These are phyloP conservation scores for Metschnikowia lachancei DNA, from an alignment of 805 yeast genomes.

Conservation along the genomic window DNA sequence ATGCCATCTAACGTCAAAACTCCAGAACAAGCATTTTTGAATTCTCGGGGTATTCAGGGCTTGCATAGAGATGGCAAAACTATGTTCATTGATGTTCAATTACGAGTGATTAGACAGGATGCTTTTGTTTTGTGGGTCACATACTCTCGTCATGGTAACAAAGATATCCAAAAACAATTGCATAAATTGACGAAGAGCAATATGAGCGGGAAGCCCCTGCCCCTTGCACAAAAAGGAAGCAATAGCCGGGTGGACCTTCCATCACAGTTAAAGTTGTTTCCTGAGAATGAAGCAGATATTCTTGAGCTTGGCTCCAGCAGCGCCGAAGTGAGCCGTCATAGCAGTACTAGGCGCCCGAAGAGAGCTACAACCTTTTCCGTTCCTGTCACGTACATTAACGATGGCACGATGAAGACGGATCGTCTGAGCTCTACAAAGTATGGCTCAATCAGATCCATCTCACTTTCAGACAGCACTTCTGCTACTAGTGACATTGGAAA, in stretches of 20 bases:
- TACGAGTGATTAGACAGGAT: conserved; percentile 62
- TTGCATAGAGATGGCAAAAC: conserved; percentile 65
- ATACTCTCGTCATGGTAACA: conserved; percentile 54
- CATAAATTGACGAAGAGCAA: conserved; percentile 20
- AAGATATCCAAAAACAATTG: conserved; percentile 26
- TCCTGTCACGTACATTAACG: conserved; percentile 23
- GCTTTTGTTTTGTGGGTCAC: conserved; percentile 80
- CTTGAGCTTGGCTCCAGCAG: conserved; percentile 29
- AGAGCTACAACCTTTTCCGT: conserved; percentile 28
- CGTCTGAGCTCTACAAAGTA: background rate
- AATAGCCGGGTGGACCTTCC: conserved; percentile 40
- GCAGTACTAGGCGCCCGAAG: conserved; percentile 34
- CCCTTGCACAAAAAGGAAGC: conserved; percentile 8
- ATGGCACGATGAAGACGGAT: conserved; percentile 5
- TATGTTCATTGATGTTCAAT: conserved; percentile 72
- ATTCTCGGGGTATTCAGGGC: conserved; percentile 67
- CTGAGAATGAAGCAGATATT: conserved; percentile 34
- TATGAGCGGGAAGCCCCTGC: conserved; percentile 12
- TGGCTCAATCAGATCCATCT: conserved; percentile 4
- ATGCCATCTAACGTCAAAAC: conserved; percentile 16
- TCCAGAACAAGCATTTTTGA: conserved; percentile 50
- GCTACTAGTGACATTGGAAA: conserved; percentile 10
- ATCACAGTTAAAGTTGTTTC: conserved; percentile 53
- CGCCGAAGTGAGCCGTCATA: conserved; percentile 30
- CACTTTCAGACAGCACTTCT: conserved; percentile 9